phyloP scores from a whole-genome alignment of 2,329 filamentous ascomycete species.

The Monosporascus cannonballus region DNA sequence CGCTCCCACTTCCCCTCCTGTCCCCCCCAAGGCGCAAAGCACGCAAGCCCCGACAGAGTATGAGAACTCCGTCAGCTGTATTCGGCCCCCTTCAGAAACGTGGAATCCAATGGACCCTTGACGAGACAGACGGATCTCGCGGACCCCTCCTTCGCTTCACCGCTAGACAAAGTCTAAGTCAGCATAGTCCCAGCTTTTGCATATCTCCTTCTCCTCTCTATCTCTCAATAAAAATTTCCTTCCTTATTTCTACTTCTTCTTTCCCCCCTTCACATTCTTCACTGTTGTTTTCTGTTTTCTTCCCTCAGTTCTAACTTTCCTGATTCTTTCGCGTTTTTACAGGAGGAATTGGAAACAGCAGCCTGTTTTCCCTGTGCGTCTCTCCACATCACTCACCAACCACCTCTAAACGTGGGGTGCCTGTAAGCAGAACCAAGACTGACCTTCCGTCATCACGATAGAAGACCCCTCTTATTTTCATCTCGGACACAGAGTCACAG shows the following conservation, averaged over 20 bases:
- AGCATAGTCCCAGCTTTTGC: background rate
- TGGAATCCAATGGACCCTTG: background rate
- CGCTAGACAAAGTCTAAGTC: background rate
- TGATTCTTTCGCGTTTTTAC: conserved; percentile 5
- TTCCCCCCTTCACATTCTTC: conserved; percentile 3
- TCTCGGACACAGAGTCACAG: conserved; percentile 23
- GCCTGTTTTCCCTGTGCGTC: conserved; percentile 19
- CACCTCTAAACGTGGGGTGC: background rate
- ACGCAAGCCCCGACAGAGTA: no score
- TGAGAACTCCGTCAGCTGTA: no score
- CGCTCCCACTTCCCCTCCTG: no score
- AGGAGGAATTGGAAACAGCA: conserved; percentile 20
- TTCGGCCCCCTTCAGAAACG: no score
- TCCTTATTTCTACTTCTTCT: conserved; percentile 1
- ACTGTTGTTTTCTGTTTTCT: conserved; percentile 10
- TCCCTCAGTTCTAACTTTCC: conserved; percentile 4
- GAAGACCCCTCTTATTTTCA: conserved; percentile 15
- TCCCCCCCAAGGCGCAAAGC: no score
- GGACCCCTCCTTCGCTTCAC: background rate
- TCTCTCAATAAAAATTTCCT: conserved; percentile 7
- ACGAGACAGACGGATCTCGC: background rate
- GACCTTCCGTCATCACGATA: conserved; percentile 10
- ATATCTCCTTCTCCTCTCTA: background rate
- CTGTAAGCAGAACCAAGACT: background rate
- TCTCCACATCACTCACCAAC: background rate